These are phyloP conservation scores for Sugiyamaella lignohabitans DNA, from an alignment of 805 yeast genomes.

Conservation along the genomic window DNA sequence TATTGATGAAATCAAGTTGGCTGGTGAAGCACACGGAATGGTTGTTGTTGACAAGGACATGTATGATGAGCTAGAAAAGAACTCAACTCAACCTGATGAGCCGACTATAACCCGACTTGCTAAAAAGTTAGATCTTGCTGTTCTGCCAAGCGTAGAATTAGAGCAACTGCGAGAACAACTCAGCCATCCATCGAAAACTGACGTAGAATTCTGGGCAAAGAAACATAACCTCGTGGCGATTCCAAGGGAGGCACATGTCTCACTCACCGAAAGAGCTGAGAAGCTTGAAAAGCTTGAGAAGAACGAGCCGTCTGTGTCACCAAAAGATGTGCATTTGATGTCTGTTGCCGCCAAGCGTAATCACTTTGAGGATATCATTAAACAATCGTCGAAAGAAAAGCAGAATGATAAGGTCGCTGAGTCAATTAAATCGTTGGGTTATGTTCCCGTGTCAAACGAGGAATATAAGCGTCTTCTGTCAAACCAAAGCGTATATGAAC, in stretches of 20 bases:
- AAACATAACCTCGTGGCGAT: constrained; percentile 26
- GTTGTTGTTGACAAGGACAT: constrained; percentile 18
- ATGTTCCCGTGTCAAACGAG: constrained; percentile 30
- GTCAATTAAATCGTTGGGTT: constrained; percentile 29
- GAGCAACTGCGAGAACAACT: constrained; percentile 23
- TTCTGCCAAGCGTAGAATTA: constrained; percentile 18
- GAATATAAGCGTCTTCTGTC: constrained; percentile 31
- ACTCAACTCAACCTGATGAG: constrained; percentile 20
- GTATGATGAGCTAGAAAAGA: constrained; percentile 21
- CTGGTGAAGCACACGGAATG: constrained; percentile 15
- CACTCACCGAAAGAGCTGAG: constrained; percentile 17
- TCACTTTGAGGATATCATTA: constrained; percentile 28
- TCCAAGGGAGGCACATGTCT: constrained; percentile 14
- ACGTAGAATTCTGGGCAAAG: constrained; percentile 24
- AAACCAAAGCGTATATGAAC: constrained; percentile 28
- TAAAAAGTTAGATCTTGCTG: constrained; percentile 15
- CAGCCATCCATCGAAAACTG: constrained; percentile 26
- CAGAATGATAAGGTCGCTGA: constrained; percentile 26
- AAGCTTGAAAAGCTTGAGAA: constrained; percentile 13
- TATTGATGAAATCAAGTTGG: constrained; percentile 15
- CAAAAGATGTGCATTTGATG: constrained; percentile 13
- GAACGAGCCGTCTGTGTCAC: constrained; percentile 6
- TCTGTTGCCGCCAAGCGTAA: constrained; percentile 28
- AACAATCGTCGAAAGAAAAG: constrained; percentile 17
- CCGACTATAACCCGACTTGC: constrained; percentile 15